Evolutionary conservation across 768 basidiomycete species (phyloP).

Genomic region (Tricholoma hemisulphureum): DNA sequence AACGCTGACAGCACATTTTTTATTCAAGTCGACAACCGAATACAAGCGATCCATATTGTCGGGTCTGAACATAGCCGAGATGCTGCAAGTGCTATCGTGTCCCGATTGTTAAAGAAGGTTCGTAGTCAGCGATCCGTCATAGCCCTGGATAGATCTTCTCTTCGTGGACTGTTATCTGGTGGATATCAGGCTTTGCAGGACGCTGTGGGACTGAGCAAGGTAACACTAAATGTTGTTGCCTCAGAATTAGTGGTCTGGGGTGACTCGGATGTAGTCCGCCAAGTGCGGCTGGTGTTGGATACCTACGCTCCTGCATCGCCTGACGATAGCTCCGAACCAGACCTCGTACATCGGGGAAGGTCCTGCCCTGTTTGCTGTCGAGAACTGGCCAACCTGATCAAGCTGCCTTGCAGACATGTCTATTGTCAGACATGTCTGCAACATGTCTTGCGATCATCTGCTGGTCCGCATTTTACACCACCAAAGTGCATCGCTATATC

Average conservation of each 20-base stretch:
- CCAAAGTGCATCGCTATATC: conserved; percentile 39
- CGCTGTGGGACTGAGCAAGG: conserved; percentile 39
- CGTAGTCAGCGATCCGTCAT: conserved; percentile 33
- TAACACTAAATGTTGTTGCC: conserved; percentile 41
- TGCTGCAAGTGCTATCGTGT: conserved; percentile 29
- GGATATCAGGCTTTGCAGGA: conserved; percentile 37
- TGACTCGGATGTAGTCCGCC: conserved; percentile 26
- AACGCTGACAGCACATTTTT: conserved; percentile 33
- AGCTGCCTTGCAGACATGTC: conserved; percentile 46
- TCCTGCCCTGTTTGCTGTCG: conserved; percentile 43
- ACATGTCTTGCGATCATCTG: conserved; percentile 36
- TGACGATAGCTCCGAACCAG: background rate
- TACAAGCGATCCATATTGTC: conserved; percentile 37
- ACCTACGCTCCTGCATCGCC: conserved; percentile 16
- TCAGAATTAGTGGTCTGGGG: conserved; percentile 45
- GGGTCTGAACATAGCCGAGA: conserved; percentile 33
- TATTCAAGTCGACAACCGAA: conserved; percentile 40
- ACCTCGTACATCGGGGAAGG: background rate
- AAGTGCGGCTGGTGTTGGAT: conserved; percentile 24
- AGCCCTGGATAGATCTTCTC: conserved; percentile 28
- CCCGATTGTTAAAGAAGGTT: conserved; percentile 42
- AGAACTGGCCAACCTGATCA: conserved; percentile 30
- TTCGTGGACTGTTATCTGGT: conserved; percentile 41
- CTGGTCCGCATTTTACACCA: conserved; percentile 26
- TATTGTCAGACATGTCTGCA: conserved; percentile 54